phyloP scores from a whole-genome alignment of 306 rosid species.

The Quercus rubra region DNA sequence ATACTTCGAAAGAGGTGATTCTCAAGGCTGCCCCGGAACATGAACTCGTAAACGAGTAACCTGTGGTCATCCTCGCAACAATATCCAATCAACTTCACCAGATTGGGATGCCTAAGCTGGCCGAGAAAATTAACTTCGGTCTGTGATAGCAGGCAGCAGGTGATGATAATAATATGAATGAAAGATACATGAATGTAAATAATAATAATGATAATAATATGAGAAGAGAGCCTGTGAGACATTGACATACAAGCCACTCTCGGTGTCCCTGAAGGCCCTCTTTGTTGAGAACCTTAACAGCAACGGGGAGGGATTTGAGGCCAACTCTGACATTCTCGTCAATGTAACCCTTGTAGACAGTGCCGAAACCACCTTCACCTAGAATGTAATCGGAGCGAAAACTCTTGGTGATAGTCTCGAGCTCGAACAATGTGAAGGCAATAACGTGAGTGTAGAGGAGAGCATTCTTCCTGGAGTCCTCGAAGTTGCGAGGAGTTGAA shows the following conservation, averaged over 20 bases:
- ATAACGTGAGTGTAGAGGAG: slow-evolving; percentile 84
- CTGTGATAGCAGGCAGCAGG: slow-evolving; percentile 25
- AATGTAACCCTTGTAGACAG: slow-evolving; percentile 95
- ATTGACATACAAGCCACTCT: slow-evolving; percentile 82
- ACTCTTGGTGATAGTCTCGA: slow-evolving; percentile 95
- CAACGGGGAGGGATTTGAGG: slow-evolving; percentile 92
- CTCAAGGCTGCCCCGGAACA: slow-evolving; percentile 98
- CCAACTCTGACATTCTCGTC: slow-evolving; percentile 97
- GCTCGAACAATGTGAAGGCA: slow-evolving; percentile 86
- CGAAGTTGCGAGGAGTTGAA: slow-evolving; percentile 76
- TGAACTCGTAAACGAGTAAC: slow-evolving; percentile 92
- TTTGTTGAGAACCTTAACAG: slow-evolving; percentile 93
- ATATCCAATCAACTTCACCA: slow-evolving; percentile 94
- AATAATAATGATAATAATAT: neutral
- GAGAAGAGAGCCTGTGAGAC: neutral
- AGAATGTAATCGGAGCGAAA: slow-evolving; percentile 88
- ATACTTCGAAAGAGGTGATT: slow-evolving; percentile 96
- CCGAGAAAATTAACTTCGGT: slow-evolving; percentile 98
- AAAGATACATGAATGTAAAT: neutral
- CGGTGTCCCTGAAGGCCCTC: slow-evolving; percentile 99
- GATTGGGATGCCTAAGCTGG: slow-evolving; percentile 94
- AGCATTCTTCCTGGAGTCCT: slow-evolving; percentile 69
- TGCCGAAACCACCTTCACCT: slow-evolving; percentile 98
- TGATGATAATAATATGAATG: neutral
- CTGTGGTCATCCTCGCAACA: slow-evolving; percentile 99